These are phyloP conservation scores for Pseudozyma sp. DNA, from an alignment of 1,284 basidiomycete species.

Conservation along the genomic window DNA sequence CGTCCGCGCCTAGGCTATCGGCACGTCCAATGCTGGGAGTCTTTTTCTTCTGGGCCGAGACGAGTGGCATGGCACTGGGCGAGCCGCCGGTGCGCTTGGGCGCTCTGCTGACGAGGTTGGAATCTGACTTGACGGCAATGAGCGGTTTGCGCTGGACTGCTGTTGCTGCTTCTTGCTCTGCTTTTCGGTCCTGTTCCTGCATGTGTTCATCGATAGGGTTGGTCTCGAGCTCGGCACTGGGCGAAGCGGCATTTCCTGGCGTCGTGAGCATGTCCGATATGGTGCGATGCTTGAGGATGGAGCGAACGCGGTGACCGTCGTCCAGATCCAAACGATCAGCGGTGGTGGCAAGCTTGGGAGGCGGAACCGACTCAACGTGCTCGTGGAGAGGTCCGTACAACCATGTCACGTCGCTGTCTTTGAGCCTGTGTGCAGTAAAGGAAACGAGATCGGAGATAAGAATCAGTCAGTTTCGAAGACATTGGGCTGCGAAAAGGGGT, in stretches of 20 bases:
- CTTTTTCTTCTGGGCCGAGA: slow-evolving; percentile 40
- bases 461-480: too few relatives aligned
- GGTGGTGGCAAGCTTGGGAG: slow-evolving; percentile 72
- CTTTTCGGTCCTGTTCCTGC: slow-evolving; percentile 55
- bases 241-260: slow-evolving; percentile 70
- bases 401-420: slow-evolving; percentile 99
- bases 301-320: slow-evolving; percentile 73
- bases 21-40: slow-evolving; percentile 30
- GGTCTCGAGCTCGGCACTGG: slow-evolving; percentile 70
- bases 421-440: slow-evolving; percentile 78
- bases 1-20: slow-evolving; percentile 39
- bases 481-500: too few relatives aligned
- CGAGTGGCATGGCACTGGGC: slow-evolving; percentile 36
- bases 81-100: slow-evolving; percentile 44
- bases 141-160: slow-evolving; percentile 31
- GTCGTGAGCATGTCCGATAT: slow-evolving; percentile 85
- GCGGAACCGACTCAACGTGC: slow-evolving; percentile 74
- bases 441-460: neutral
- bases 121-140: slow-evolving; percentile 56
- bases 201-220: slow-evolving; percentile 44
- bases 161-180: slow-evolving; percentile 14
- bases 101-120: slow-evolving; percentile 46
- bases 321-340: slow-evolving; percentile 73
- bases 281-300: slow-evolving; percentile 95
- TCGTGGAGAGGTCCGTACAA: slow-evolving; percentile 92